Conservation (phyloP, 1,284 basidiomycete species). For the Malassezia sympodialis region DNA sequence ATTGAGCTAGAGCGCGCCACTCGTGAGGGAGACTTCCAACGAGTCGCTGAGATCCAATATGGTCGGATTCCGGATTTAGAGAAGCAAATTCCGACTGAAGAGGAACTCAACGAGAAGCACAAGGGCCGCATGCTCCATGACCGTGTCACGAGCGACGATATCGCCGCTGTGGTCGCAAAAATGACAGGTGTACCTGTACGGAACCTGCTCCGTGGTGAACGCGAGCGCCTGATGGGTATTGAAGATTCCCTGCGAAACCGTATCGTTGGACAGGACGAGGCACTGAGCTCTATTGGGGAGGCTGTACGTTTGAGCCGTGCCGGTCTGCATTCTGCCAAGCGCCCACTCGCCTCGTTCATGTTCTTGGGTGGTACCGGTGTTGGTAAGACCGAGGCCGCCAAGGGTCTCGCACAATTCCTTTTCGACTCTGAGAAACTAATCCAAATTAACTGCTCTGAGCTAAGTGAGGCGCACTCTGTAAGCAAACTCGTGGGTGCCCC, state of each 20-base stretch:
- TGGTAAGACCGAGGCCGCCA: slow-evolving; percentile 73
- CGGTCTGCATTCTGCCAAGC: slow-evolving; percentile 71
- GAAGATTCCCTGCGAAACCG: slow-evolving; percentile 65
- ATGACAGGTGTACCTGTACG: slow-evolving; percentile 83
- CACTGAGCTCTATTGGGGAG: slow-evolving; percentile 67
- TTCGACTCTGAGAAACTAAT: slow-evolving; percentile 79
- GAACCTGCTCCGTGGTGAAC: slow-evolving; percentile 75
- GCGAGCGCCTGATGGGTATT: slow-evolving; percentile 80
- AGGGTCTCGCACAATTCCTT: slow-evolving; percentile 71
- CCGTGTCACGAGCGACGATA: slow-evolving; percentile 75
- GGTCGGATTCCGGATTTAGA: slow-evolving; percentile 73
- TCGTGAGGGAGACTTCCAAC: slow-evolving; percentile 67
- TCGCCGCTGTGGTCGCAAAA: slow-evolving; percentile 70
- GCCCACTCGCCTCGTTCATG: slow-evolving; percentile 81
- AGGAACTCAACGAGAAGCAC: slow-evolving; percentile 48
- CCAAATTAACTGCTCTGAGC: slow-evolving; percentile 50
- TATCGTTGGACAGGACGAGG: slow-evolving; percentile 79
- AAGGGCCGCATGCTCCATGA: slow-evolving; percentile 60
- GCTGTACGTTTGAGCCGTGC: slow-evolving; percentile 82
- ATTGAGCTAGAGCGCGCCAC: slow-evolving; percentile 78
- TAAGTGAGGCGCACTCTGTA: slow-evolving; percentile 79
- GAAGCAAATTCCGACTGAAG: slow-evolving; percentile 63
- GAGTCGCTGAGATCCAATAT: slow-evolving; percentile 70
- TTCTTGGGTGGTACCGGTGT: slow-evolving; percentile 80
- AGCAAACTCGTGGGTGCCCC: slow-evolving; percentile 80